Base-by-base conservation (phyloP, 2,329 filamentous ascomycete species). In the Chaetomium globosum region DNA sequence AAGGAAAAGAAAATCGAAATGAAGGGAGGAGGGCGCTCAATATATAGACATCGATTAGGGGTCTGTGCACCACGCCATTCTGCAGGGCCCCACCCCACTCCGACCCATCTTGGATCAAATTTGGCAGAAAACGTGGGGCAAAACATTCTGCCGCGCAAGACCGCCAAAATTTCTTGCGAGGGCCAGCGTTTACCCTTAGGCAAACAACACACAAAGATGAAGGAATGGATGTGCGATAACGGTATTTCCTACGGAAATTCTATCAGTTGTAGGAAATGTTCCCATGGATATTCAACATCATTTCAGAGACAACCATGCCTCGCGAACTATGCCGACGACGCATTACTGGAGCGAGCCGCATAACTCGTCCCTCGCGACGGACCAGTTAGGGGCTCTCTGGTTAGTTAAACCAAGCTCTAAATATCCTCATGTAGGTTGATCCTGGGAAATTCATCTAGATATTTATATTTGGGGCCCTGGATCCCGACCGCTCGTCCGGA, bases 21-120 rank as follows among this genome's bases (percentile, higher is more conserved):
- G 54, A 43, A 9, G 69, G 73, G 71, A 70, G 74, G 69, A 64
- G 59, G 43, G 70, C 19, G 12, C 31, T 12, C 13, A 30, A 75
- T 82, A 79, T 83, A 83, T 83, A 84, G 60, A 53, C 33, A 57
- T 13, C 1, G 12, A n/a, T 9, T 19, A 2, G 30, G 69, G 72
- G 72, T 53, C 71, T 64, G 72, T 74, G 73, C 73, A 66, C 67
- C 26, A 13, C 59, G 64, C 69, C 64, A 68, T 67, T 66, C 68
- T 65, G 55, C 57, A 54, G 13, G 7, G 61, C 55, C 65, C 68
- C 59, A 65, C 58, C 21, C 8, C 0, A 59, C 21, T 59, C 13
- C 36, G 31, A 30, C 51, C 12, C 59, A 16, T 60, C 61, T 58
- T 58, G 33, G 48, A 16, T 16, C 1, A 12, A 54, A 28, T 66